These are phyloP conservation scores for Rubroboletus pulcherrimus DNA, from an alignment of 768 basidiomycete genomes.

Conservation along the genomic window DNA sequence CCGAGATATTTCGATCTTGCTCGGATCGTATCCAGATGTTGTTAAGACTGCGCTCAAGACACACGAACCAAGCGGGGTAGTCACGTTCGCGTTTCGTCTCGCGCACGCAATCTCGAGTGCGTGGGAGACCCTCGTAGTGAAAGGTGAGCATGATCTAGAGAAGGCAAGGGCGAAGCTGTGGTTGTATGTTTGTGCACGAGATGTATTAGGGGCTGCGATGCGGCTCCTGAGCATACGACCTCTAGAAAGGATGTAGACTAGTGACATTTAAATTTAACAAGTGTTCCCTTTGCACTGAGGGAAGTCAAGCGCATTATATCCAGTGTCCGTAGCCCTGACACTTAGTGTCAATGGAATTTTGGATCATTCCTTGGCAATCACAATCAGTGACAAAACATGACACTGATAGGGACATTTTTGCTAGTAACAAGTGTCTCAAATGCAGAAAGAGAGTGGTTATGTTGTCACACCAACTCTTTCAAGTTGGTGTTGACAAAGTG, in stretches of 20 bases:
- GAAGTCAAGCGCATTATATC: no score
- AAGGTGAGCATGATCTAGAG: conserved; percentile 71
- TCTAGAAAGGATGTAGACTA: conserved; percentile 80
- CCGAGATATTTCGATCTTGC: conserved; percentile 80
- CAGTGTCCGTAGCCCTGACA: no score
- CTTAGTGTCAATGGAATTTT: no score
- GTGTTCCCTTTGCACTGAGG: no score
- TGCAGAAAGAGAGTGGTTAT: no score
- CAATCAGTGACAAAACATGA: no score
- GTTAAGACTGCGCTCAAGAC: conserved; percentile 81
- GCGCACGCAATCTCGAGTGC: conserved; percentile 87
- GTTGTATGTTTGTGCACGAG: conserved; percentile 83
- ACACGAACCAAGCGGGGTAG: conserved; percentile 87
- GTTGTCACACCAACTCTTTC: no score
- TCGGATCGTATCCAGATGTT: conserved; percentile 88
- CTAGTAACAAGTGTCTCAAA: no score
- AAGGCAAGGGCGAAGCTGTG: conserved; percentile 84
- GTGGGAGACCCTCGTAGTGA: conserved; percentile 88
- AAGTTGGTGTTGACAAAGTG: no score
- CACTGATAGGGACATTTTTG: no score
- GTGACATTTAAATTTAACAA: background rate
- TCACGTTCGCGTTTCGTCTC: conserved; percentile 85
- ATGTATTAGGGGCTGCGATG: conserved; percentile 88
- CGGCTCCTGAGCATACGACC: conserved; percentile 84
- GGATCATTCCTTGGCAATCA: no score